These are phyloP conservation scores for Cardamine resedifolia DNA, from an alignment of 345 rosid species.

Conservation along the genomic window DNA sequence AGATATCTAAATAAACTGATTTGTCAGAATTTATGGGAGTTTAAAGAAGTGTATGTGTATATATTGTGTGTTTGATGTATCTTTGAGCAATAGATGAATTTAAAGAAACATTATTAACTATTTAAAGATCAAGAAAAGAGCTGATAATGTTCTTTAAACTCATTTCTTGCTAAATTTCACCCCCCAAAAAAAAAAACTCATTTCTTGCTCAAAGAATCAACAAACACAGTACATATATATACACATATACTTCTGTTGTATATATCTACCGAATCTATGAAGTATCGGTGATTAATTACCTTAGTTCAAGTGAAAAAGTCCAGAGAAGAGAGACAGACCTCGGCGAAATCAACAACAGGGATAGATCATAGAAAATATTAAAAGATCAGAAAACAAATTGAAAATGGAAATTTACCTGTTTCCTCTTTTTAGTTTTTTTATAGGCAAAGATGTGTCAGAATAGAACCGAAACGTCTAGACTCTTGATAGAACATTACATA, in stretches of 20 bases:
- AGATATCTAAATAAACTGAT: too few relatives aligned
- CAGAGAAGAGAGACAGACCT: constrained; percentile 2
- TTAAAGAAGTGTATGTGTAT: too few relatives aligned
- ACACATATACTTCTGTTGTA: neutral
- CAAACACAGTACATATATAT: neutral
- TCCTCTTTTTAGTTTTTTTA: neutral
- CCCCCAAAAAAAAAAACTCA: too few relatives aligned
- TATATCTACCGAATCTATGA: neutral
- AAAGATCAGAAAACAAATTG: neutral
- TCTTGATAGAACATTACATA: too few relatives aligned
- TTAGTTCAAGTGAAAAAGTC: neutral
- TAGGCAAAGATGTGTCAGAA: constrained; percentile 11
- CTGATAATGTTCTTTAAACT: too few relatives aligned
- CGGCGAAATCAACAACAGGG: neutral
- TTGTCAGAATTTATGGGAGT: too few relatives aligned
- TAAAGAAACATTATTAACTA: neutral
- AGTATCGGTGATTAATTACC: constrained; percentile 2
- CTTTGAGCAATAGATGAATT: neutral
- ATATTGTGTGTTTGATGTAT: neutral
- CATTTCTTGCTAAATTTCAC: too few relatives aligned
- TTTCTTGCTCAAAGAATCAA: too few relatives aligned
- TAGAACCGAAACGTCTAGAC: constrained; percentile 5
- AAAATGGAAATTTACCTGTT: neutral
- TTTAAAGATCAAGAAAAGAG: too few relatives aligned
- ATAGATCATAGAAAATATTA: neutral